phyloP scores from a whole-genome alignment of 2,329 filamentous ascomycete genomes.

The Helotiales sp. region DNA sequence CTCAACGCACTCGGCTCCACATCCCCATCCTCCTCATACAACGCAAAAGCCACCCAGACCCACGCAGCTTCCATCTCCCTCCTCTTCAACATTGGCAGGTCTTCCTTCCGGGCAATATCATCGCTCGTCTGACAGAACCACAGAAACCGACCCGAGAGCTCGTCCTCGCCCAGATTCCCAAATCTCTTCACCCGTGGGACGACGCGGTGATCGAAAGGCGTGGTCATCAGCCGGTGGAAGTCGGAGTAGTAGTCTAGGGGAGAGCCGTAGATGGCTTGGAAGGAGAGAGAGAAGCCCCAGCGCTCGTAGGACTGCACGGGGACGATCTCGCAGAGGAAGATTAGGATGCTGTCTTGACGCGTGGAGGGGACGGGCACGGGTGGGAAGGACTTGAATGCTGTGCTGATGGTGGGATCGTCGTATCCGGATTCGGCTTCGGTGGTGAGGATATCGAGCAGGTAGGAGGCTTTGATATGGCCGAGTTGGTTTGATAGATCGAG shows the following conservation, averaged over 20 bases:
- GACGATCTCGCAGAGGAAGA: neutral
- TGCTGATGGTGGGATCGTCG: neutral
- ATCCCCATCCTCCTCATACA: neutral
- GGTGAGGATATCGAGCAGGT: neutral
- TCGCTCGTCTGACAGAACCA: constrained; percentile 1
- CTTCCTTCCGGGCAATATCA: neutral
- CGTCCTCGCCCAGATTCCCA: neutral
- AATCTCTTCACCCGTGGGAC: neutral
- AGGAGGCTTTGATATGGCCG: neutral
- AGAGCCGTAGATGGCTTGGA: neutral
- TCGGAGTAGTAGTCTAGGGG: neutral
- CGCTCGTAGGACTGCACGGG: neutral
- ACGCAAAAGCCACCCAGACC: neutral
- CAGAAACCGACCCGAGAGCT: neutral
- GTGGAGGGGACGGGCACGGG: neutral
- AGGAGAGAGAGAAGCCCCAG: neutral
- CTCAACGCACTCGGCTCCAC: neutral
- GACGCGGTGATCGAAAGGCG: neutral
- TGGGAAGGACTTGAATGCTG: neutral
- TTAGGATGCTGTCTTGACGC: neutral
- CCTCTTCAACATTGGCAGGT: neutral
- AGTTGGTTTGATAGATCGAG: neutral
- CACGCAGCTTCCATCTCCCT: constrained; percentile 10
- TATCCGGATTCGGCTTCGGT: neutral
- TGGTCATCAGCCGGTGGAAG: constrained; percentile 1